A percentile compares a stretch with the other conserved stretches of the same genome.
phyloP scores from a whole-genome alignment of 805 yeast species.

The Hanseniaspora occidentalis region DNA sequence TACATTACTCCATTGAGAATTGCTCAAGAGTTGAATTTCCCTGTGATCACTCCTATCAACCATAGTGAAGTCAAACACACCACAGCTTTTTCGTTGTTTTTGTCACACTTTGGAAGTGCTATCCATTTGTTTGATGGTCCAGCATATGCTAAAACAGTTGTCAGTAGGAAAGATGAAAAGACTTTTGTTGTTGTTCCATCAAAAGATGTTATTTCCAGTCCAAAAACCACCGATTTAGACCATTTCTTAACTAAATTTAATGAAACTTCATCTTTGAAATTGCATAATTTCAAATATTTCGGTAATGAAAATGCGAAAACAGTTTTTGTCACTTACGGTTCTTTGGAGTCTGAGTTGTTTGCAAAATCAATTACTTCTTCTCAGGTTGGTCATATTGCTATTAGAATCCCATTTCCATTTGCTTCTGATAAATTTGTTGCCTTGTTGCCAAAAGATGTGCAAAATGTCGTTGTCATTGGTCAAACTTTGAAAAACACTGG shows the following conservation, averaged over 20 bases:
- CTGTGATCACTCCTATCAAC: constrained; percentile 57
- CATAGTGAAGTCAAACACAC: constrained; percentile 55
- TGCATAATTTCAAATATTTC: constrained; percentile 34
- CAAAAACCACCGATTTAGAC: constrained; percentile 12
- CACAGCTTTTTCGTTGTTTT: constrained; percentile 48
- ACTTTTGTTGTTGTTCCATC: constrained; percentile 5
- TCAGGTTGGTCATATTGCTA: constrained; percentile 52
- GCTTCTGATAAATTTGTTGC: constrained; percentile 46
- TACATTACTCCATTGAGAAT: constrained; percentile 46
- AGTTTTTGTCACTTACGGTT: constrained; percentile 75
- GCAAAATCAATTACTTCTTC: constrained; percentile 29
- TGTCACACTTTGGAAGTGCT: constrained; percentile 44
- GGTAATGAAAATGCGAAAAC: constrained; percentile 54
- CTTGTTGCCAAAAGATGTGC: constrained; percentile 44
- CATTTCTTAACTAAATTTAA: constrained; percentile 19
- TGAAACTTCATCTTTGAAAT: constrained; percentile 13
- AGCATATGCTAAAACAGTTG: constrained; percentile 16
- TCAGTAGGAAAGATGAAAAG: background rate
- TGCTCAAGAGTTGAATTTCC: constrained; percentile 51
- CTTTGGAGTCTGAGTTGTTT: constrained; percentile 49
- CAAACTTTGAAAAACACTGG: constrained; percentile 31
- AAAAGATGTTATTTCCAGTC: constrained; percentile 6
- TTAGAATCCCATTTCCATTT: constrained; percentile 75
- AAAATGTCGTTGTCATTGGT: constrained; percentile 54
- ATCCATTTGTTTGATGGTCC: constrained; percentile 76